Percentiles rank a stretch among this genome's conserved stretches.
These are phyloP conservation scores for Candida pseudocylindracea DNA, from an alignment of 1,139 yeast genomes.

Conservation along the genomic window DNA sequence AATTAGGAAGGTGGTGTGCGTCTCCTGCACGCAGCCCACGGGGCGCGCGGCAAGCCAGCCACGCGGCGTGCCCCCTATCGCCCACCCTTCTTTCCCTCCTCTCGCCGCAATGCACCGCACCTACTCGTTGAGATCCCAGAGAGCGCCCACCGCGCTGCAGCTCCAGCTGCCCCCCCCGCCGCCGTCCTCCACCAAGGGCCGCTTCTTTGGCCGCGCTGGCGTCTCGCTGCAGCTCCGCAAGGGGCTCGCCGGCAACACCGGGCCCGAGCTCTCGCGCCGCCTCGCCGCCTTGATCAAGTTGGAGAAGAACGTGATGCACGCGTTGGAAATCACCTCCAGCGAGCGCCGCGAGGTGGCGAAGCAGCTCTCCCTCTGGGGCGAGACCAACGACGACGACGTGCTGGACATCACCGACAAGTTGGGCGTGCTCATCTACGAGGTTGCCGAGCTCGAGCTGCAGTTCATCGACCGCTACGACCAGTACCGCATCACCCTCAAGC, in stretches of 20 bases:
- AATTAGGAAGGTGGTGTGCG: no score
- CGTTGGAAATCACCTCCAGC: conserved; percentile 79
- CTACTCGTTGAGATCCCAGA: conserved; percentile 79
- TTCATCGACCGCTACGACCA: conserved; percentile 96
- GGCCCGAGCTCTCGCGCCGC: conserved; percentile 88
- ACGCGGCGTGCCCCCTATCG: no score
- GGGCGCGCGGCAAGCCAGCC: no score
- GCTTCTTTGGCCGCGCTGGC: conserved; percentile 83
- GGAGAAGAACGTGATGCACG: conserved; percentile 91
- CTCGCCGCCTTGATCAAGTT: conserved; percentile 78
- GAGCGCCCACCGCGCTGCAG: conserved; percentile 96
- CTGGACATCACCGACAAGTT: conserved; percentile 93
- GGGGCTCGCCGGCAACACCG: conserved; percentile 79
- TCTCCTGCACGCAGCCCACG: no score
- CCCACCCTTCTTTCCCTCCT: no score
- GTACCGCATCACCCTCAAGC: conserved; percentile 87
- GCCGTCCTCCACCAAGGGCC: conserved; percentile 61
- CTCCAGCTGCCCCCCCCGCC: conserved; percentile 92
- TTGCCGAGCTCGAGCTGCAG: conserved; percentile 95
- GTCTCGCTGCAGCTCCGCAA: conserved; percentile 65
- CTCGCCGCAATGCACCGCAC: conserved; percentile 70
- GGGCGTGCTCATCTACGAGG: conserved; percentile 88
- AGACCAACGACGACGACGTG: conserved; percentile 92
- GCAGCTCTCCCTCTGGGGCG: conserved; percentile 95
- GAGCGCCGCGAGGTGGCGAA: conserved; percentile 95